These are phyloP conservation scores for Colletotrichum simmondsii DNA, from an alignment of 2,329 filamentous ascomycete genomes.

Conservation along the genomic window DNA sequence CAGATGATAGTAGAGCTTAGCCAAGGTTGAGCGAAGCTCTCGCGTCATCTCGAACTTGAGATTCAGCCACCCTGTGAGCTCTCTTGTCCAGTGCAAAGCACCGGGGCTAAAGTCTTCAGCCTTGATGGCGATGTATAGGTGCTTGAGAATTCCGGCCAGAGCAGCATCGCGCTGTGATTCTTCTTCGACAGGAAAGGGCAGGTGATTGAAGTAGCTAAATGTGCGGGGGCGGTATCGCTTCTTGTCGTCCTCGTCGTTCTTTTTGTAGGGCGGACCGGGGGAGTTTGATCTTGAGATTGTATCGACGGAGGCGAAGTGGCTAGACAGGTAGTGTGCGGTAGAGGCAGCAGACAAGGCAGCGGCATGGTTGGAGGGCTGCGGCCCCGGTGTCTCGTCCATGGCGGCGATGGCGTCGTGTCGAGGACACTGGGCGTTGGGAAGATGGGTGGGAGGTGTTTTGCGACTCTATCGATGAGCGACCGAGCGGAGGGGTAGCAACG, in stretches of 20 bases:
- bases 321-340: slow-evolving; percentile 50
- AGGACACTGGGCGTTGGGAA: not conserved
- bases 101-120: slow-evolving; percentile 95
- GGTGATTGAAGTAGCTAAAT: slow-evolving; percentile 90
- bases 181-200: slow-evolving; percentile 90
- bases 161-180: slow-evolving; percentile 81
- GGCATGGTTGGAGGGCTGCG: slow-evolving; percentile 49
- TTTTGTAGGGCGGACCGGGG: slow-evolving; percentile 72
- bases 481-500: slow-evolving; percentile 19
- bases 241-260: slow-evolving; percentile 62
- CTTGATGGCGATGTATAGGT: slow-evolving; percentile 91
- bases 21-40: slow-evolving; percentile 83
- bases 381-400: slow-evolving; percentile 46
- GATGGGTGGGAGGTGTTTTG: not conserved
- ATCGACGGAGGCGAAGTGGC: slow-evolving; percentile 61
- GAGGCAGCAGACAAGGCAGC: slow-evolving; percentile 43
- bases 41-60: slow-evolving; percentile 97
- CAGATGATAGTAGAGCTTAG: slow-evolving; percentile 94
- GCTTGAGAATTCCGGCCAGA: slow-evolving; percentile 87
- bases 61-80: slow-evolving; percentile 93
- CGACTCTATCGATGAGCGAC: slow-evolving; percentile 11
- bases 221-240: slow-evolving; percentile 85
- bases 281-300: slow-evolving; percentile 88
- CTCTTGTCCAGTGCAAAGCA: slow-evolving; percentile 95
- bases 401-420: not conserved